Evolutionary conservation across 208 protist genomes (phyloP), one percentile per base, ranked within the genome.

Genomic region (Tritrichomonas musculus): DNA sequence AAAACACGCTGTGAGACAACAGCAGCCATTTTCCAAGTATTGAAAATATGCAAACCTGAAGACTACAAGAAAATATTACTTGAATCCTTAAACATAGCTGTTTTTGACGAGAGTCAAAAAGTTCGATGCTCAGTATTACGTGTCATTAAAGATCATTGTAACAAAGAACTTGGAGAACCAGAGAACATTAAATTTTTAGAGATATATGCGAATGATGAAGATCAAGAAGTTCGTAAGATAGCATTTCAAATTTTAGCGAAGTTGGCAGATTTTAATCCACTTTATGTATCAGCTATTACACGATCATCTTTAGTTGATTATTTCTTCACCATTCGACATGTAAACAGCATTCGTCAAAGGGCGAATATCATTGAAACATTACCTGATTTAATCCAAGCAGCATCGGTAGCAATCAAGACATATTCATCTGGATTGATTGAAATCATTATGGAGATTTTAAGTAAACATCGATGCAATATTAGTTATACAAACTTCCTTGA

Each of bases 171-270:
- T n/a, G 77, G 41, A 2, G 33, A 27, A 8, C 77, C 77, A 39
- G 77, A 88, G 36, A 47, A 88, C 57, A 88, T 88, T 0, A 88
- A 88, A 57, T 88, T 44, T 36, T 50, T 88, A 17, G 27, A 88
- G 1, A 88, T 88, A 0, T 53, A 47, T 57, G 47, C 77, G 17
- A 53, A 44, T 57, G 77, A 88, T 88, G 77, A 88, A 39, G 20
- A 25, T 8, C 0, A 20, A 39, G 8, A n/a, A 41, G 47, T 88
- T 39, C 77, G 77, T 49, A 53, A 47, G 1, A 41, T 39, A 39
- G 41, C 77, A 33, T 88, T 88, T 36, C 41, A 88, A 57, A n/a
- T 88, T 33, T 39, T 88, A 41, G 77, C 41, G 11, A 88, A 88
- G 13, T n/a, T 88, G 20, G 33, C 41, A 41, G 44, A 44, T 20